Evolutionary conservation across 768 basidiomycete species (phyloP), one percentile per base, ranked within the genome.

Genomic region (Rhodocollybia butyracea): DNA sequence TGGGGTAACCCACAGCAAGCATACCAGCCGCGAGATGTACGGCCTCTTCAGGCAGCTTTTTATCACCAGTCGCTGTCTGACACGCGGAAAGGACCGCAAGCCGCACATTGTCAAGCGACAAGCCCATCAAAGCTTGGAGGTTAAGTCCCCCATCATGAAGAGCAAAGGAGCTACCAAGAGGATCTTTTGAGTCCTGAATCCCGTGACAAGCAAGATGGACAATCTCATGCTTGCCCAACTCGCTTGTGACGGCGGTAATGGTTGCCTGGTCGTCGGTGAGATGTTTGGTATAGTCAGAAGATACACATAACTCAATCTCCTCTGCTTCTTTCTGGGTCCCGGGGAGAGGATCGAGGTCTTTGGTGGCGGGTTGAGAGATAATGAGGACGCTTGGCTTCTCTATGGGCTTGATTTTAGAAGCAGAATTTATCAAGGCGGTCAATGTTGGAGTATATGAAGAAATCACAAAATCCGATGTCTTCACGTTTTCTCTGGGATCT

Each of bases 401-500:
- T n/a, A n/a, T n/a, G n/a, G n/a, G n/a, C n/a, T n/a, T n/a, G 3
- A 62, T 34, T 10, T 56, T 48, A 2, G 34, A n/a, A n/a, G 2
- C 30, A 26, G 46, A 48, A 36, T 60, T 22, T 21, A 57, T 3
- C 15, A 62, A 40, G 0, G 54, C 38, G 13, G 43, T 29, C 17
- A 64, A 27, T 21, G 56, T 55, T n/a, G 64, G 47, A 24, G 57
- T 63, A 56, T 64, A 66, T 24, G 65, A 64, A 1, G 64, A 64
- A 7, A 63, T 48, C 42, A 32, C 55, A 45, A 48, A 61, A 40
- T 64, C 60, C 12, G 54, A 50, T 36, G 17, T 17, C 17, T 36
- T 36, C 7, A 17, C 34, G 10, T 59, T 5, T 32, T 51, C 51
- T 15, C 22, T 24, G 7, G 7, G 8, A 5, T 51, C 46, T 21